Conservation (phyloP, 2,329 filamentous ascomycete species). For the Cladophialophora exuberans region DNA sequence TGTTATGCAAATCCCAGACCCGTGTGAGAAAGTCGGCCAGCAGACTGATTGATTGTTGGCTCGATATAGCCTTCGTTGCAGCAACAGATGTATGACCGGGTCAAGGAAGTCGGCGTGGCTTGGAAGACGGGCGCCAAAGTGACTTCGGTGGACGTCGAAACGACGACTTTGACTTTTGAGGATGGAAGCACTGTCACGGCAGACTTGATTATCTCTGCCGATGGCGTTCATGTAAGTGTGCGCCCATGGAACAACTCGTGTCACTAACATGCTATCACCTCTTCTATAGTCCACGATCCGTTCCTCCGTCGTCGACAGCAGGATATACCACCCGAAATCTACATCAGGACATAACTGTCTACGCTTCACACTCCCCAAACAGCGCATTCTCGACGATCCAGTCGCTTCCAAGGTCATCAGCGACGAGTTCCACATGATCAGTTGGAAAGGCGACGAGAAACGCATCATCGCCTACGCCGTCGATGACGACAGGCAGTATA, state of each 20-base stretch:
- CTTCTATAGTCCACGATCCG: neutral
- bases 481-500: neutral
- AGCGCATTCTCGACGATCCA: neutral
- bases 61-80: neutral
- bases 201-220: slow-evolving; percentile 2
- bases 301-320: neutral
- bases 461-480: neutral
- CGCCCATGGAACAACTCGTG: too few species aligned
- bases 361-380: neutral
- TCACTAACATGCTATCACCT: too few species aligned
- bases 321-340: neutral
- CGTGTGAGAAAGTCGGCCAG: too few species aligned
- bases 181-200: neutral
- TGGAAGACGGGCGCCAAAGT: neutral
- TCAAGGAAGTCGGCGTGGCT: neutral
- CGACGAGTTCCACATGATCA: neutral
- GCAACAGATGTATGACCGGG: neutral
- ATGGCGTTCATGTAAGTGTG: slow-evolving; percentile 3
- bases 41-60: too few species aligned
- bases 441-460: neutral
- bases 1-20: too few species aligned
- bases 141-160: neutral
- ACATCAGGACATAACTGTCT: neutral
- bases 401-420: neutral
- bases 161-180: neutral